Evolutionary conservation across 768 basidiomycete genomes (phyloP), one percentile per base, ranked within the genome.

Genomic region (Candolleomyces efflorescens): DNA sequence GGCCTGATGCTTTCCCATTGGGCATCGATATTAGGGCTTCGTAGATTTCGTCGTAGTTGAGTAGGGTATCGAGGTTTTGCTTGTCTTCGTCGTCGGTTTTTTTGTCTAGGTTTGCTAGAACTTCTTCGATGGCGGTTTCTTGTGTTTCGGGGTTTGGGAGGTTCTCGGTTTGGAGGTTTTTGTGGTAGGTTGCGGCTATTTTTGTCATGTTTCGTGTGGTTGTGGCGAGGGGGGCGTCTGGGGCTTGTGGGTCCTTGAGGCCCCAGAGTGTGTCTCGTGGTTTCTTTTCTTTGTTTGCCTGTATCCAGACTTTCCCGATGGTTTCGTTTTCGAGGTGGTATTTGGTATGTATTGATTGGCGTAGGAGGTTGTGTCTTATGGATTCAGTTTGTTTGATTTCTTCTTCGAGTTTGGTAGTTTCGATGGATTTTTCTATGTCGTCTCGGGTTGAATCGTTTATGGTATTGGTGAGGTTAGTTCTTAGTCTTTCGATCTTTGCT

Each of bases 1-100:
- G 12, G 0, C 69, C 64, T 0, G 67, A 17, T 0, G 72, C 63
- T 3, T 54, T 68, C 0, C 67, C 62, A 6, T 60, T 62, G 23
- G 54, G 44, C 20, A 36, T 20, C 3, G 23, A 12, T 17, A 26
- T 50, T 26, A 50, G 15, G 3, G 49, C 49, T 17, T 18, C 15
- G 13, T 3, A 7, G 17, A 36, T 24, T 24, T 50, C 49, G 24
- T 15, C 49, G 4, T 50, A 15, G 12, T 12, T 27, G 2, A 50
- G 13, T 6, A 3, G 27, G 2, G 23, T 12, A 4, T 3, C 7
- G 3, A 50, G 15, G 3, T 47, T 22, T 3, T 5, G 7, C 13
- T 20, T 22, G 4, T 47, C n/a, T 23, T 47, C 6, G 17, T 13
- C 12, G 46, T 23, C 22, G 5, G 22, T 20, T 47, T 47, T n/a